Evolutionary conservation across 2,329 filamentous ascomycete genomes (phyloP).

Genomic region (Clonostachys rhizophaga): DNA sequence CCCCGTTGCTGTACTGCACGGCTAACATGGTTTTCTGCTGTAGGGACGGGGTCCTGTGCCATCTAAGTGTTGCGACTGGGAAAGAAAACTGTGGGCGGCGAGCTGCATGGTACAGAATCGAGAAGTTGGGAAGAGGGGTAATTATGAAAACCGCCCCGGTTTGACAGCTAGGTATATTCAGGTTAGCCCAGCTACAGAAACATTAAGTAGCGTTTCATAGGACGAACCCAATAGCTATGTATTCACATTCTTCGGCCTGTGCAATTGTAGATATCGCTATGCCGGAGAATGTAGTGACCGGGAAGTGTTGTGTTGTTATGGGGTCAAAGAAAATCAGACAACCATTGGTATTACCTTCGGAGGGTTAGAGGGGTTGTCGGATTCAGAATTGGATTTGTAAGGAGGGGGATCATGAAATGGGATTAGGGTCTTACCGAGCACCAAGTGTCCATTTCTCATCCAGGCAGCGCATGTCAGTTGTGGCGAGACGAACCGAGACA

Average conservation of each 20-base stretch:
- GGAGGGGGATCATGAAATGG: too few relatives aligned
- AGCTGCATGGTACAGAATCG: constrained; percentile 79
- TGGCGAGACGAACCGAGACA: constrained; percentile 89
- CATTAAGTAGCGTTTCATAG: constrained; percentile 16
- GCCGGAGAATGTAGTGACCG: constrained; percentile 81
- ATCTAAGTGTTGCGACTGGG: constrained; percentile 79
- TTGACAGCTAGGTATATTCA: constrained; percentile 61
- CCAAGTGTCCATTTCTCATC: constrained; percentile 97
- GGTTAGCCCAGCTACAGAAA: constrained; percentile 5
- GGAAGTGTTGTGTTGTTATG: constrained; percentile 89
- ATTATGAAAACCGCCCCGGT: constrained; percentile 93
- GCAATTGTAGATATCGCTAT: constrained; percentile 93
- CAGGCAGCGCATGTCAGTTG: constrained; percentile 83
- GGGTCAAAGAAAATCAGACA: constrained; percentile 95
- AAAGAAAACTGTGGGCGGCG: constrained; percentile 78
- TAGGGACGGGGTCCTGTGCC: constrained; percentile 94
- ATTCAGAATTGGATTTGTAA: neutral
- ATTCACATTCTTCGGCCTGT: constrained; percentile 83
- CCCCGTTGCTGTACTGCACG: constrained; percentile 85
- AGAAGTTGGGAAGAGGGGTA: constrained; percentile 85
- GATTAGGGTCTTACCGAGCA: constrained; percentile 67
- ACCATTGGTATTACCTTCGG: constrained; percentile 80
- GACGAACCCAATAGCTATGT: constrained; percentile 84
- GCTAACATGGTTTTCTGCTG: constrained; percentile 98
- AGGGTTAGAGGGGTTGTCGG: constrained; percentile 10